Base-by-base conservation (phyloP, 2,329 filamentous ascomycete genomes). In the Alternaria tenuissima region DNA sequence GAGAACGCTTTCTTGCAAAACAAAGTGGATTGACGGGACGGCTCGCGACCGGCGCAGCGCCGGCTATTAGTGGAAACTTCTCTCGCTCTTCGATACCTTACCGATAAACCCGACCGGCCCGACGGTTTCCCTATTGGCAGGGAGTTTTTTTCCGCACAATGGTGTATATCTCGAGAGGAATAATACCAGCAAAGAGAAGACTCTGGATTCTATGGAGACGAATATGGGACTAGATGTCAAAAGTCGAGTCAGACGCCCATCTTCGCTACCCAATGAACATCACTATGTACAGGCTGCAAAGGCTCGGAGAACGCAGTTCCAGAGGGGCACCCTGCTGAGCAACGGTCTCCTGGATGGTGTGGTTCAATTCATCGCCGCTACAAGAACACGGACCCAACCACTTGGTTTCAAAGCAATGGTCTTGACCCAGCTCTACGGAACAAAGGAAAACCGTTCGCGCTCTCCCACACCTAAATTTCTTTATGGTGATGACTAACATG, bases 21-120 rank as follows among this genome's bases (percentile, higher is more conserved):
- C 16, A 30, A 38, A 52, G 39, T 43, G 38, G 30, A 28, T 42
- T 52, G 34, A 42, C 47, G 47, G 55, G 39, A 44, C 47, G 55
- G 55, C 55, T 52, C 47, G 55, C 41, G 46, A 52, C 28, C 34
- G 51, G 38, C 51, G 51, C 36, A 41, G n/a, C 34, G 28, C 55
- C 48, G 38, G 55, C 28, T 38, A 57, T 52, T 24, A 52, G 48
- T 52, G 55, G 44, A 53, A 53, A 28, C n/a, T 22, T 26, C 39
- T 42, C 26, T 43, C 20, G 22, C 49, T 9, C 7, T 30, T 22
- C 12, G 7, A 22, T 20, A 20, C 30, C 39, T 41, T 39, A 38
- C 47, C 47, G 39, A 57, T 52, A 47, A 52, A 28, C 22, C 39
- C 28, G 46, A n/a, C 46, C 46, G 39, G 55, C 28, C 55, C 46